Conservation (phyloP, 805 yeast species). For the Middelhovenomyces tepae region DNA sequence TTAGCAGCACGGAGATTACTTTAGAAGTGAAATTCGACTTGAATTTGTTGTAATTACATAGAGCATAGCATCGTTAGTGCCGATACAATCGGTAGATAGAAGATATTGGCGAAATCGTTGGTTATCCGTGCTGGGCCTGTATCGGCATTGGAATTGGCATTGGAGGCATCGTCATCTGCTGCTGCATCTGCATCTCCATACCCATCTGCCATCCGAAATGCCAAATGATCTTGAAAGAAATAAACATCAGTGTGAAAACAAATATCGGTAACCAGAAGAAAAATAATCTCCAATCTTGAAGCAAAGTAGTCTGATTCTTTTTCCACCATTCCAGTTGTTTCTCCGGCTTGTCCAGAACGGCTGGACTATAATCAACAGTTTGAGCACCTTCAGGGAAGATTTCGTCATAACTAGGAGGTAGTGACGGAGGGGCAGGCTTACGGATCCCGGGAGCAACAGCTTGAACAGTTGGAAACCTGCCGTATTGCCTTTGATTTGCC, state of each 20-base stretch:
- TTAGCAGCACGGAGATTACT: too few species aligned
- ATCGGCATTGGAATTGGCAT: too few species aligned
- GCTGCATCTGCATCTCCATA: too few species aligned
- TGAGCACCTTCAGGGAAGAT: slow-evolving; percentile 18
- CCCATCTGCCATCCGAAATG: too few species aligned
- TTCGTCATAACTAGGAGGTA: slow-evolving; percentile 22
- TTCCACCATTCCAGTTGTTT: slow-evolving; percentile 24
- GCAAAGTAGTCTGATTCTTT: slow-evolving; percentile 34
- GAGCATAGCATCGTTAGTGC: too few species aligned
- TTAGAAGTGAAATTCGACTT: too few species aligned
- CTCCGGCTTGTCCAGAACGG: slow-evolving; percentile 2
- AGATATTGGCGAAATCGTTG: too few species aligned
- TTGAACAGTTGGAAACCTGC: not conserved
- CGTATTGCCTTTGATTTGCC: not conserved
- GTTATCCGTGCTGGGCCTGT: too few species aligned
- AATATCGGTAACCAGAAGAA: slow-evolving; percentile 89
- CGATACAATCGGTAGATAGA: too few species aligned
- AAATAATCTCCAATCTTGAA: slow-evolving; percentile 72
- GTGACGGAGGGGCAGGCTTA: not conserved
- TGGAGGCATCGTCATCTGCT: too few species aligned
- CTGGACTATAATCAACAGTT: slow-evolving; percentile 11
- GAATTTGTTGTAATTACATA: too few species aligned
- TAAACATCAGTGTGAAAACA: slow-evolving; percentile 30
- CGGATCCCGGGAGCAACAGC: not conserved
- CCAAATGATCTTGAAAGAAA: slow-evolving; percentile 14